Conservation (phyloP, 2,329 filamentous ascomycete genomes). For the Calonectria fujianensis region DNA sequence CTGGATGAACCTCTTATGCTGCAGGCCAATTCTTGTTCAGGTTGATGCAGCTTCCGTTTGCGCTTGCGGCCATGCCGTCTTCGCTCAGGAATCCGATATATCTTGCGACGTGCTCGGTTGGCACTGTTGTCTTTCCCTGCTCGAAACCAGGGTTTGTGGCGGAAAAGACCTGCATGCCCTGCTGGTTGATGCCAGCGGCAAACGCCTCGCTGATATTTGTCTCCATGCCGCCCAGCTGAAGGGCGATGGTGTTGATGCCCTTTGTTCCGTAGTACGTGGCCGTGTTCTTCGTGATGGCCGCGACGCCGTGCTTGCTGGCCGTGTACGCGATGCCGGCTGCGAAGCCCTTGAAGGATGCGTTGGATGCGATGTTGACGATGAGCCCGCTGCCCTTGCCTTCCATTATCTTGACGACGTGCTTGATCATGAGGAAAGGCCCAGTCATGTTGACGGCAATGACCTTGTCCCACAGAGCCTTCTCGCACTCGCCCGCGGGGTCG, state of each 20-base stretch:
- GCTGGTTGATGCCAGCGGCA: conserved; percentile 57
- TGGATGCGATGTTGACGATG: conserved; percentile 73
- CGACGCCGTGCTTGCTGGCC: conserved; percentile 71
- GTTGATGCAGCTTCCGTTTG: conserved; percentile 60
- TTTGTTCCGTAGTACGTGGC: conserved; percentile 72
- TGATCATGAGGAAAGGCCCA: conserved; percentile 71
- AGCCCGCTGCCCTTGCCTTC: conserved; percentile 58
- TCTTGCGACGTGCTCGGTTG: conserved; percentile 62
- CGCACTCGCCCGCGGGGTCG: conserved; percentile 69
- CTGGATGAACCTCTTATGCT: conserved; percentile 35
- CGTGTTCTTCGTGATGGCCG: conserved; percentile 75
- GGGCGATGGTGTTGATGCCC: conserved; percentile 71
- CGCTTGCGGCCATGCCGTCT: conserved; percentile 55
- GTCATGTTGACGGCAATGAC: conserved; percentile 75
- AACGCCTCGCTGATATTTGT: conserved; percentile 70
- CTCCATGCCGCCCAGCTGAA: conserved; percentile 72
- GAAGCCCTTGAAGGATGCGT: conserved; percentile 65
- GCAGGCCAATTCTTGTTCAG: conserved; percentile 63
- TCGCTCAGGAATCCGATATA: conserved; percentile 60
- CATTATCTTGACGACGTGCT: conserved; percentile 66
- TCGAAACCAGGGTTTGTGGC: conserved; percentile 55
- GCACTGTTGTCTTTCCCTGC: conserved; percentile 54
- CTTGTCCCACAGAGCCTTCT: conserved; percentile 69
- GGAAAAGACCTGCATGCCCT: conserved; percentile 56
- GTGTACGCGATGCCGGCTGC: conserved; percentile 69